Evolutionary conservation across 2,329 filamentous ascomycete species (phyloP).

Genomic region (Pleurostoma richardsiae): DNA sequence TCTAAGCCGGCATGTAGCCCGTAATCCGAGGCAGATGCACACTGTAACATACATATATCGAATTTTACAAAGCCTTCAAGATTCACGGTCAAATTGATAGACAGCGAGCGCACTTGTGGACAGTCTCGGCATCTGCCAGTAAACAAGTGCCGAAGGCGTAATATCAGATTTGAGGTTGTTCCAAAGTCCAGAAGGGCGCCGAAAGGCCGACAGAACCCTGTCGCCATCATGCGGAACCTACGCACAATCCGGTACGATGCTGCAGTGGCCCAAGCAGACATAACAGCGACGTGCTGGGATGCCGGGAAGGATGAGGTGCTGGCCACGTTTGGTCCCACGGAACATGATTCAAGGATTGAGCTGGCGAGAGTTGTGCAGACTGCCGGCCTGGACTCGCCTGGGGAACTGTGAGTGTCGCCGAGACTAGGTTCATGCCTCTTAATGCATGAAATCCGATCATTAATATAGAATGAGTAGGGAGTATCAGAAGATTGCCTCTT

Average conservation of each 20-base stretch:
- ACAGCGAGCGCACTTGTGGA: too few species aligned
- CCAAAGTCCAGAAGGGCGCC: too few species aligned
- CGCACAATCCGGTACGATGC: slow-evolving; percentile 68
- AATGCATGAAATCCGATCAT: not conserved
- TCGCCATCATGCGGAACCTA: slow-evolving; percentile 74
- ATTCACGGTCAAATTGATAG: too few species aligned
- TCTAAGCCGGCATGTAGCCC: too few species aligned
- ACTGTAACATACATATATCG: too few species aligned
- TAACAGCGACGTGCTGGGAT: slow-evolving; percentile 85
- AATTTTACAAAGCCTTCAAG: too few species aligned
- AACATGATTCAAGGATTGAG: slow-evolving; percentile 66
- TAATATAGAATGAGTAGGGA: slow-evolving; percentile 14
- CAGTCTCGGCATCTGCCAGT: too few species aligned
- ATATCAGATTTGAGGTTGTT: too few species aligned
- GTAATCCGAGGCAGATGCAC: too few species aligned
- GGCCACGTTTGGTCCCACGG: slow-evolving; percentile 77
- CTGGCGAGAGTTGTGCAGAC: slow-evolving; percentile 52
- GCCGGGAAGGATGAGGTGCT: slow-evolving; percentile 70
- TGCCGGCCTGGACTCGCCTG: slow-evolving; percentile 12
- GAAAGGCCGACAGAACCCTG: not conserved
- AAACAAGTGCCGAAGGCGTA: too few species aligned
- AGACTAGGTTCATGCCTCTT: not conserved
- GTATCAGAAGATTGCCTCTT: slow-evolving; percentile 61
- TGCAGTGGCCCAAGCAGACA: slow-evolving; percentile 54
- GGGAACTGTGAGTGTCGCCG: slow-evolving; percentile 30